A percentile compares a stretch with the other conserved stretches of the same genome.
phyloP scores from a whole-genome alignment of 768 basidiomycete genomes.

The Mrakia blollopis region DNA sequence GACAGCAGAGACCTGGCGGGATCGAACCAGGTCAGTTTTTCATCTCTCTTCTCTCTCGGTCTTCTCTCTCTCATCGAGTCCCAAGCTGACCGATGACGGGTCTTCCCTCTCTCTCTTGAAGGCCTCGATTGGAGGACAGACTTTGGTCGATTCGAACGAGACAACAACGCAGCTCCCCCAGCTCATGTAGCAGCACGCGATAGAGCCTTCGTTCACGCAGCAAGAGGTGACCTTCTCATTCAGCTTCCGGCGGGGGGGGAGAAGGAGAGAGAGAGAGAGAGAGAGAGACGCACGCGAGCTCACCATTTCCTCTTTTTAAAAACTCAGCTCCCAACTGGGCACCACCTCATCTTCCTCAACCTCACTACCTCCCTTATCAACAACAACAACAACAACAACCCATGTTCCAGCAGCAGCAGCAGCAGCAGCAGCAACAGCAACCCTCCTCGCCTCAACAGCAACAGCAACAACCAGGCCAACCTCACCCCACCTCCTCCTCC shows the following conservation, averaged over 20 bases:
- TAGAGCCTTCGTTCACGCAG: neutral
- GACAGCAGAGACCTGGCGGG: neutral
- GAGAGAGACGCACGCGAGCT: neutral
- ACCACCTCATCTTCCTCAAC: neutral
- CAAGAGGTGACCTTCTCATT: neutral
- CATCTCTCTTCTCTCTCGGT: neutral
- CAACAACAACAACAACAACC: neutral
- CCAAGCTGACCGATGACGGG: neutral
- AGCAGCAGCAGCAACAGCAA: neutral
- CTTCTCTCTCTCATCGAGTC: no score
- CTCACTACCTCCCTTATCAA: conserved; percentile 9
- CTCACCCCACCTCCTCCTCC: conserved; percentile 16
- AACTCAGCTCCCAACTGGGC: conserved; percentile 1
- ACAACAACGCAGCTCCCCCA: neutral
- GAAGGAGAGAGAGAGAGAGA: no score
- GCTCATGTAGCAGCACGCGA: conserved; percentile 9
- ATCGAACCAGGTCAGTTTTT: conserved; percentile 1
- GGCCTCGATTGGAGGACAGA: conserved; percentile 14
- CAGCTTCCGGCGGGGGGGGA: neutral
- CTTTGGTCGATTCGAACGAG: conserved; percentile 16
- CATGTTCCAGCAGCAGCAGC: neutral
- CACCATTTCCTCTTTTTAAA: neutral
- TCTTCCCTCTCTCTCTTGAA: neutral
- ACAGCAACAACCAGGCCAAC: neutral
- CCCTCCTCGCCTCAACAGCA: neutral